phyloP scores from a whole-genome alignment of 164 flowering plant species.

The grape (Vitis vinifera) region DNA sequence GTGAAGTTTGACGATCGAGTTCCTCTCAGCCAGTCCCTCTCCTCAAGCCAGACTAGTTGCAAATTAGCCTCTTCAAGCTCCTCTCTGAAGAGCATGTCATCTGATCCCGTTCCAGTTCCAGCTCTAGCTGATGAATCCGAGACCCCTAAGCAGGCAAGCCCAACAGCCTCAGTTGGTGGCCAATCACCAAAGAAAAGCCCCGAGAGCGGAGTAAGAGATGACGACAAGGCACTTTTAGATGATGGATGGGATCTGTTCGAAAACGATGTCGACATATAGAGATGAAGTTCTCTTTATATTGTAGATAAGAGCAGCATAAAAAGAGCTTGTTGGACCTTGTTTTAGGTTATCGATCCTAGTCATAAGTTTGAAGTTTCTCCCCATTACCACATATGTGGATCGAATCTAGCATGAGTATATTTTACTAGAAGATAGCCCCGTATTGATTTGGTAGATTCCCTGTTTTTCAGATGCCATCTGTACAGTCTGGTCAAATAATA shows the following conservation, averaged over 20 bases:
- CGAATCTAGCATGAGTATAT: too few relatives aligned
- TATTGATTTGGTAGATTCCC: too few relatives aligned
- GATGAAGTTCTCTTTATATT: neutral
- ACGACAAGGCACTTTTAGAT: slow-evolving; percentile 22
- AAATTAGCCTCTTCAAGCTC: slow-evolving; percentile 65
- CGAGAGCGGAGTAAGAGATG: slow-evolving; percentile 9
- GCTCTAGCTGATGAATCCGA: slow-evolving; percentile 21
- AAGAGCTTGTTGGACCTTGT: too few relatives aligned
- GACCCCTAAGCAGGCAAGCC: slow-evolving; percentile 20
- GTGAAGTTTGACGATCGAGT: slow-evolving; percentile 61
- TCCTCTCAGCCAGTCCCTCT: slow-evolving; percentile 47
- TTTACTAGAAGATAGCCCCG: too few relatives aligned
- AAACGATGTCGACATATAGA: neutral
- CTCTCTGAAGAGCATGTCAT: slow-evolving; percentile 36
- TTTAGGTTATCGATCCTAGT: too few relatives aligned
- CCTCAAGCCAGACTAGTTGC: slow-evolving; percentile 51
- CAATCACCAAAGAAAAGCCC: slow-evolving; percentile 12
- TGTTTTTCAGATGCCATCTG: too few relatives aligned
- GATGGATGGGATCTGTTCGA: slow-evolving; percentile 56
- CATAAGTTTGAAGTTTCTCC: neutral
- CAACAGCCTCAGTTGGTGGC: slow-evolving; percentile 20
- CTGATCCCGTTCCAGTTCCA: slow-evolving; percentile 20
- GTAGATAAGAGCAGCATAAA: neutral
- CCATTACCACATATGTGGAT: neutral
- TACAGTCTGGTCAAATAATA: too few relatives aligned